Base-by-base conservation (phyloP, 78 protist species). In the Tieghemostelium lacteum region DNA sequence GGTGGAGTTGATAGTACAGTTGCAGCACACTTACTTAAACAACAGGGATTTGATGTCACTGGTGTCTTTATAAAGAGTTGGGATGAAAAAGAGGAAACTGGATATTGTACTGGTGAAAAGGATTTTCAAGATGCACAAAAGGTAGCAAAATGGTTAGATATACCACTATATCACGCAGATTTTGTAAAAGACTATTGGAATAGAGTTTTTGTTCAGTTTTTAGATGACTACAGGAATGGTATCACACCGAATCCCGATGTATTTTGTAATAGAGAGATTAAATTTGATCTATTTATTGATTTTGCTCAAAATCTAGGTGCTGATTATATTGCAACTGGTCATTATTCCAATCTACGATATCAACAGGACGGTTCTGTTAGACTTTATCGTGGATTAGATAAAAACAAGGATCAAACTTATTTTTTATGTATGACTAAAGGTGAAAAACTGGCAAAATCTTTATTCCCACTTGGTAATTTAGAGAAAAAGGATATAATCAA, bases 231-330 rank as follows among this genome's bases (percentile, higher is more conserved):
- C 66, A n/a, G 34, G n/a, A 49, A 33, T 8, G 96, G 98, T 1
- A 31, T n/a, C 37, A 96, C 97, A 42, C 98, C 97, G 2, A 96
- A 96, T 42, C 98, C 98, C 0, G 97, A 96, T 72, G 92, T 94
- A 26, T 40, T 63, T 39, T 96, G 98, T 88, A 96, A 96, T 76
- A 36, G 93, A 60, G 86, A 86, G 6, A 94, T 96, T 77, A 96
- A 96, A 36, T 96, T 96, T 73, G 83, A 92, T 61, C 73, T 39
- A 28, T 94, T 95, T 45, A 28, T 52, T 19, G 78, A 58, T 55
- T 74, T 83, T 72, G 94, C 93, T 6, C 54, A 65, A 45, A 37
- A 69, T 6, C 54, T 92, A 7, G 94, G 94, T 16, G 88, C 86
- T 2, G 95, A 88, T 29, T 33, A 24, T 28, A 60, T 92, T 4